phyloP scores from a whole-genome alignment of 495 filamentous ascomycete genomes.

The Aspergillus leporis region DNA sequence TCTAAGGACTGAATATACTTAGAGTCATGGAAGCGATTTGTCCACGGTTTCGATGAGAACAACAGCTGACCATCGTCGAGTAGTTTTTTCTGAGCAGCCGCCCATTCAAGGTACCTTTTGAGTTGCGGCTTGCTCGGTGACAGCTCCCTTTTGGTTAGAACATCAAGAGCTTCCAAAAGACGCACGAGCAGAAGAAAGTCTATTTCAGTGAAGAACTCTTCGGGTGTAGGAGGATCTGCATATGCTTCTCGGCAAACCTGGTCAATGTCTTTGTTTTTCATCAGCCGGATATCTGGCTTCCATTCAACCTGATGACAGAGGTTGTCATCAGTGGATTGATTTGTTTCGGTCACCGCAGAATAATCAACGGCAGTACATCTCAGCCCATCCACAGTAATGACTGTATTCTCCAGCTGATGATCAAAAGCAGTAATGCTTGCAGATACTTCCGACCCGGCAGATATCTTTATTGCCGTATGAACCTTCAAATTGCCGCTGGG shows the following conservation, averaged over 20 bases:
- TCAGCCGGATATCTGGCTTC: slow-evolving; percentile 6
- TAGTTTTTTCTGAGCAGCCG: background rate
- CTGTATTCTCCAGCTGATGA: background rate
- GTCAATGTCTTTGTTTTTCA: background rate
- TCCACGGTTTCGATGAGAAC: background rate
- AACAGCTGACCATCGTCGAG: background rate
- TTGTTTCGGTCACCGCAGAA: background rate
- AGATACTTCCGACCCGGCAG: background rate
- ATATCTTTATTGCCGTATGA: background rate
- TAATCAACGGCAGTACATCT: background rate
- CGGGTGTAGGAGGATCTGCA: background rate
- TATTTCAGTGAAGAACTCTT: background rate
- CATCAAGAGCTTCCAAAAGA: background rate
- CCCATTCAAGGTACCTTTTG: background rate
- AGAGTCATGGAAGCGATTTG: background rate
- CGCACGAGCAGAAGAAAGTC: background rate
- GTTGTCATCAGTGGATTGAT: background rate
- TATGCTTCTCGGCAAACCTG: background rate
- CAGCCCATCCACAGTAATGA: background rate
- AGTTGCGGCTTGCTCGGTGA: background rate
- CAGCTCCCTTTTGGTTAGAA: background rate
- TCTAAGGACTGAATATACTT: background rate
- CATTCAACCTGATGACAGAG: slow-evolving; percentile 7
- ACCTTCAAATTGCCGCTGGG: background rate
- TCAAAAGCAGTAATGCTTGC: background rate